Evolutionary conservation across 768 basidiomycete species (phyloP).

Genomic region (Tricholoma sp.): DNA sequence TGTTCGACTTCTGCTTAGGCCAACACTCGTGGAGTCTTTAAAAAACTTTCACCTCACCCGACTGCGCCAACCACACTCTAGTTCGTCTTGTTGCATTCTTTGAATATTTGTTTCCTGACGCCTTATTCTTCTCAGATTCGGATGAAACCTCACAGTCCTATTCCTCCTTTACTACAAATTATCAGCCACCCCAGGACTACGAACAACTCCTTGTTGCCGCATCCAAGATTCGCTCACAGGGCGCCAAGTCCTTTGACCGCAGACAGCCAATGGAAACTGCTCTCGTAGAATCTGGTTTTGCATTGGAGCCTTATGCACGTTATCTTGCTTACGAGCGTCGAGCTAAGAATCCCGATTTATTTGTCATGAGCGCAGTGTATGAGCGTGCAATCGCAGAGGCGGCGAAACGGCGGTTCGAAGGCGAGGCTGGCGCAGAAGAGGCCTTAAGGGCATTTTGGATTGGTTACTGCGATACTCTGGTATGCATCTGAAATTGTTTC

Average conservation of each 20-base stretch:
- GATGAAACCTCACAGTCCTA: conserved; percentile 83
- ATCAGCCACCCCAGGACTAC: conserved; percentile 71
- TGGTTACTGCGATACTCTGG: conserved; percentile 67
- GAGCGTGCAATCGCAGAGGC: conserved; percentile 77
- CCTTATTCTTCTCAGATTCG: conserved; percentile 40
- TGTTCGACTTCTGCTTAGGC: conserved; percentile 25
- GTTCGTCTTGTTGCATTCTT: conserved; percentile 30
- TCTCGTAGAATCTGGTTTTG: conserved; percentile 47
- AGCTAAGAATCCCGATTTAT: conserved; percentile 52
- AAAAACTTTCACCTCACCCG: conserved; percentile 60
- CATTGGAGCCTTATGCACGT: conserved; percentile 56
- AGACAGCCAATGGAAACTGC: conserved; percentile 59
- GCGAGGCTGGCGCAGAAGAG: conserved; percentile 53
- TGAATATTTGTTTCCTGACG: not conserved
- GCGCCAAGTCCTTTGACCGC: conserved; percentile 55
- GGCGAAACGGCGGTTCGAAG: conserved; percentile 50
- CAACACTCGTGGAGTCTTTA: conserved; percentile 41
- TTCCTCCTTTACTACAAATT: conserved; percentile 82
- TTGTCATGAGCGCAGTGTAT: conserved; percentile 53
- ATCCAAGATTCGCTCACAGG: conserved; percentile 62
- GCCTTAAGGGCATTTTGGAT: conserved; percentile 65
- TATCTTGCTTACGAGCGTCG: conserved; percentile 63
- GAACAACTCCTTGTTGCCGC: conserved; percentile 72
- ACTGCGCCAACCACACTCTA: conserved; percentile 71
- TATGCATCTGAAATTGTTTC: conserved; percentile 26